Percentiles rank a stretch among this genome's conserved stretches.
Conservation (phyloP, 2,329 filamentous ascomycete species). For the Rhytidhysteron rufulum region DNA sequence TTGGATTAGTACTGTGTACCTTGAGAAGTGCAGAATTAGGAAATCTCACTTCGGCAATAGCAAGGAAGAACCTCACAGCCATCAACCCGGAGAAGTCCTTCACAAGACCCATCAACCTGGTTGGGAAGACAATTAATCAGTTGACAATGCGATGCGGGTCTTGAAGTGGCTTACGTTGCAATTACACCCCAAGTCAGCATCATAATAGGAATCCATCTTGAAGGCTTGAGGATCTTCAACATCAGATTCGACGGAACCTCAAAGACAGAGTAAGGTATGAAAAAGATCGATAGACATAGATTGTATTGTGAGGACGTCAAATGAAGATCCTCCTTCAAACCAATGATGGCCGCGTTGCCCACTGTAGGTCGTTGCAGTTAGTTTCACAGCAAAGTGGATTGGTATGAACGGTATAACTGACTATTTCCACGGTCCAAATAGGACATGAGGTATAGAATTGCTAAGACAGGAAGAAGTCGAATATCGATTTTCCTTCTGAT, state of each 20-base stretch:
- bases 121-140: too few species aligned
- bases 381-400: too few species aligned
- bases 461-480: conserved; percentile 25
- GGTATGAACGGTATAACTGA: too few species aligned
- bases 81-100: too few species aligned
- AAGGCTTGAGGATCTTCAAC: conserved; percentile 55
- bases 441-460: conserved; percentile 32
- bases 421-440: conserved; percentile 31
- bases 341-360: conserved; percentile 37
- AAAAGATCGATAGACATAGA: conserved; percentile 63
- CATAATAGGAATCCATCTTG: conserved; percentile 39
- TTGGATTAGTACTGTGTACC: too few species aligned
- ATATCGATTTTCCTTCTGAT: conserved; percentile 34
- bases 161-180: conserved; percentile 43
- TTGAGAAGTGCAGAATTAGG: too few species aligned
- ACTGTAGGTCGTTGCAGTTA: too few species aligned
- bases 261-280: conserved; percentile 48
- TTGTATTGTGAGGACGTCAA: conserved; percentile 57
- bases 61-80: conserved; percentile 18
- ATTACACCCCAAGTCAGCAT: conserved; percentile 50
- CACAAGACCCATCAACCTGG: too few species aligned
- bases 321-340: conserved; percentile 21
- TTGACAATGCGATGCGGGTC: too few species aligned
- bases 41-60: conserved; percentile 25
- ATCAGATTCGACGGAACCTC: conserved; percentile 58